Conservation (phyloP, 1,284 basidiomycete species). For the Ganoderma sp. region DNA sequence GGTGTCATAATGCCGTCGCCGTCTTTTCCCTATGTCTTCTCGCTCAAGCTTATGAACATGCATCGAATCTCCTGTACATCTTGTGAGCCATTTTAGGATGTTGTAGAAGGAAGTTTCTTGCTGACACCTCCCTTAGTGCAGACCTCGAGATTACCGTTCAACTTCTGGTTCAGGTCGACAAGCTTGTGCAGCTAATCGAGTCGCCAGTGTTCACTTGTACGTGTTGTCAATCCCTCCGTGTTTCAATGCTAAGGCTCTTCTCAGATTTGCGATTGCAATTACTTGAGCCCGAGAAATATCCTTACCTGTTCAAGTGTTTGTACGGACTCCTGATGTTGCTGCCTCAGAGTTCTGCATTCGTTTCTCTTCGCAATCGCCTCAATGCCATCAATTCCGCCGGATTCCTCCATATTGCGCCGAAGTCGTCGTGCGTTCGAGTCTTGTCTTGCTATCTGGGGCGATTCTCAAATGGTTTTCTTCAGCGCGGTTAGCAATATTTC, state of each 20-base stretch:
- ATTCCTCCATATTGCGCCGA: slow-evolving; percentile 87
- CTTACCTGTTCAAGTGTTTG: slow-evolving; percentile 96
- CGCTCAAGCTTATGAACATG: slow-evolving; percentile 98
- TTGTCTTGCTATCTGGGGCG: background rate
- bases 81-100: slow-evolving; percentile 65
- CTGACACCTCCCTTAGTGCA: slow-evolving; percentile 60
- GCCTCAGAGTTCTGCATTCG: slow-evolving; percentile 96
- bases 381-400: slow-evolving; percentile 96
- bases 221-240: slow-evolving; percentile 34
- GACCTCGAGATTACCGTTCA: slow-evolving; percentile 96
- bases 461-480: background rate
- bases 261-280: slow-evolving; percentile 95
- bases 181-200: slow-evolving; percentile 97
- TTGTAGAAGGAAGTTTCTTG: background rate
- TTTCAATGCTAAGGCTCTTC: slow-evolving; percentile 5
- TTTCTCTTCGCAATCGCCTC: slow-evolving; percentile 91
- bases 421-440: slow-evolving; percentile 62
- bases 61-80: slow-evolving; percentile 94
- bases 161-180: slow-evolving; percentile 96
- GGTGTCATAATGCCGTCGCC: slow-evolving; percentile 98
- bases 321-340: slow-evolving; percentile 98
- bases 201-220: slow-evolving; percentile 97
- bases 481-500: slow-evolving; percentile 45
- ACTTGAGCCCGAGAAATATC: slow-evolving; percentile 95
- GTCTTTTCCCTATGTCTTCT: slow-evolving; percentile 95